phyloP scores from a whole-genome alignment of 192 early-diverging fungal species.

The Lunasporangiospora selenospora region DNA sequence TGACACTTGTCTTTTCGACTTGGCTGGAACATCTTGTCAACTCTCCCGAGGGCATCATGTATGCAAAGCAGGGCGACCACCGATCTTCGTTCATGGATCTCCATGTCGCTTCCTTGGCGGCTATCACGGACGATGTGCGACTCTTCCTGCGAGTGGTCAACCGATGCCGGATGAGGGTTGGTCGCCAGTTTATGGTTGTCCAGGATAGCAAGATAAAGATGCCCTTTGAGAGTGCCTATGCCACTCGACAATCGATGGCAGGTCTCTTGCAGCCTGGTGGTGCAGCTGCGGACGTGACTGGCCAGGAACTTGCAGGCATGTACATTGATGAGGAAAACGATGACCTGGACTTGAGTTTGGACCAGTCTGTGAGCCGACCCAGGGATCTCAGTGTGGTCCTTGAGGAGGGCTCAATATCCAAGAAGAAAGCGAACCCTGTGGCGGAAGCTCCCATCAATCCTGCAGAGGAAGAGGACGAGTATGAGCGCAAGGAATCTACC shows the following conservation, averaged over 20 bases:
- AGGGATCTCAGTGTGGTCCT: slow-evolving; percentile 28
- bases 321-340: slow-evolving; percentile 46
- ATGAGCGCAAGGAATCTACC: slow-evolving; percentile 3
- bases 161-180: slow-evolving; percentile 66
- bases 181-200: slow-evolving; percentile 59
- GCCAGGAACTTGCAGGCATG: slow-evolving; percentile 45
- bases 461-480: slow-evolving; percentile 12
- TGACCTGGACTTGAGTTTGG: slow-evolving; percentile 37
- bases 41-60: slow-evolving; percentile 57
- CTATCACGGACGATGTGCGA: slow-evolving; percentile 62
- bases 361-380: slow-evolving; percentile 42
- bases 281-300: slow-evolving; percentile 36
- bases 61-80: slow-evolving; percentile 63
- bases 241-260: slow-evolving; percentile 38
- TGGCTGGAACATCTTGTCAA: slow-evolving; percentile 62
- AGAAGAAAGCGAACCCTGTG: not conserved
- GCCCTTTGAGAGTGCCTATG: slow-evolving; percentile 34
- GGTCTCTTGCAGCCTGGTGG: slow-evolving; percentile 42
- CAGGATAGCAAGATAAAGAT: slow-evolving; percentile 48
- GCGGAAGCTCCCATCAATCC: not conserved
- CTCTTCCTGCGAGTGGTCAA: slow-evolving; percentile 61
- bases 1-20: slow-evolving; percentile 55
- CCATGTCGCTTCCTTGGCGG: slow-evolving; percentile 59
- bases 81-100: slow-evolving; percentile 63
- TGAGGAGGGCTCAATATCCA: slow-evolving; percentile 20